These are phyloP conservation scores for Trypethelium eluteriae DNA, from an alignment of 495 filamentous ascomycete genomes.

Conservation along the genomic window DNA sequence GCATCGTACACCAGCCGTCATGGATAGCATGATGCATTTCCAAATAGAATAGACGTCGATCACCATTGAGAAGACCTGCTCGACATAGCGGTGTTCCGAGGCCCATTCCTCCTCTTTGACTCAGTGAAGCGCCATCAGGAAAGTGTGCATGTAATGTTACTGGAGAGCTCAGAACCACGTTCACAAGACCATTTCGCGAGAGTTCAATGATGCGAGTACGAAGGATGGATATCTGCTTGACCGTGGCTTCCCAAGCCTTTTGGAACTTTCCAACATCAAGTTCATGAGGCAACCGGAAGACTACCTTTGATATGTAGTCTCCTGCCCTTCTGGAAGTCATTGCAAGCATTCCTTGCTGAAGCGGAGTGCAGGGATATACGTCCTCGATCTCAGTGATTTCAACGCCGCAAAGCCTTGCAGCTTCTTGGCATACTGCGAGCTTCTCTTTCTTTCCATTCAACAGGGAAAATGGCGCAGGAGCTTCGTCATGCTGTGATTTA, in stretches of 20 bases:
- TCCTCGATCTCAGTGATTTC: not conserved
- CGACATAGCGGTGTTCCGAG: not conserved
- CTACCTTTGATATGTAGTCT: not conserved
- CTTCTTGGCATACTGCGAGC: not conserved
- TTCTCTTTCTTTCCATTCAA: not conserved
- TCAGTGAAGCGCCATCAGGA: not conserved
- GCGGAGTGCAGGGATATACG: not conserved
- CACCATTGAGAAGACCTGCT: not conserved
- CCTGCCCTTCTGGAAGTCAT: not conserved
- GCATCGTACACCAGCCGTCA: not conserved
- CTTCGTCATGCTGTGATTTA: not conserved
- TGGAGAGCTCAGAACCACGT: not conserved
- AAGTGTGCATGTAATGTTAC: not conserved
- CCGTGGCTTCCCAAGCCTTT: not conserved
- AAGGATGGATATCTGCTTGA: not conserved
- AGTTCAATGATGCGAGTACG: not conserved
- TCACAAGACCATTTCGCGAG: not conserved
- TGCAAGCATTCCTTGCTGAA: not conserved
- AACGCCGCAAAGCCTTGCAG: not conserved
- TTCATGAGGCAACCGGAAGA: not conserved
- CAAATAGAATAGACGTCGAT: not conserved
- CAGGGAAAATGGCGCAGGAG: not conserved
- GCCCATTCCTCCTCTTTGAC: not conserved
- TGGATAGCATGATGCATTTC: not conserved
- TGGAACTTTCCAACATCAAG: not conserved